Conservation (phyloP, 192 early-diverging fungal genomes). For the Entrophospora sp. region DNA sequence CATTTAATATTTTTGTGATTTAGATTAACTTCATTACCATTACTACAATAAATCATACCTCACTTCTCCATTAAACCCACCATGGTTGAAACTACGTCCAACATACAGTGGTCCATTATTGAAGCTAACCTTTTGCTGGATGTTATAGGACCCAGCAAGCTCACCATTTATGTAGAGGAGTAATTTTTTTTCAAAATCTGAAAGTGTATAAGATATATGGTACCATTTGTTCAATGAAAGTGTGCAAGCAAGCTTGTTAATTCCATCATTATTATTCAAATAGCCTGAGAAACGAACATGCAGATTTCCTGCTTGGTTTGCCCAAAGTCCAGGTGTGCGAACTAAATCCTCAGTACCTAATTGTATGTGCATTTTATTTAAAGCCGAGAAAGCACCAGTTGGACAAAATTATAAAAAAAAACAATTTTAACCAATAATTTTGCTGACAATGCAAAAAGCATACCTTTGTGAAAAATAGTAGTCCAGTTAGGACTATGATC, state of each 20-base stretch:
- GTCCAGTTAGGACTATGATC: neutral
- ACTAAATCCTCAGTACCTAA: neutral
- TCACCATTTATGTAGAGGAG: neutral
- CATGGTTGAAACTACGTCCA: neutral
- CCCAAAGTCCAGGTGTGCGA: neutral
- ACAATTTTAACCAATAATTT: neutral
- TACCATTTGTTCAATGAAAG: constrained; percentile 12
- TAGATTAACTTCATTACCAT: neutral
- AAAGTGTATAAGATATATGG: constrained; percentile 13
- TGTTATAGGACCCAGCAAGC: neutral
- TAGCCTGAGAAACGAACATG: constrained; percentile 1
- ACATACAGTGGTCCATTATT: constrained; percentile 3
- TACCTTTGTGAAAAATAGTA: constrained; percentile 19
- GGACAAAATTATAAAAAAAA: no score
- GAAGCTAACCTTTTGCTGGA: neutral
- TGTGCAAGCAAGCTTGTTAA: neutral
- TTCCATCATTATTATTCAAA: neutral
- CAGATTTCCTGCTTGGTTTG: neutral
- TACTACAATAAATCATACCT: constrained; percentile 11
- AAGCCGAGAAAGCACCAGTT: no score
- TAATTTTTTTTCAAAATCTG: constrained; percentile 9
- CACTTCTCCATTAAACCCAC: neutral
- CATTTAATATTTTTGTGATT: neutral
- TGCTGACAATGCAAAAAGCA: no score
- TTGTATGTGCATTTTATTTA: neutral